Evolutionary conservation across 2,329 filamentous ascomycete species (phyloP).

Genomic region (Aspergillus piperis): DNA sequence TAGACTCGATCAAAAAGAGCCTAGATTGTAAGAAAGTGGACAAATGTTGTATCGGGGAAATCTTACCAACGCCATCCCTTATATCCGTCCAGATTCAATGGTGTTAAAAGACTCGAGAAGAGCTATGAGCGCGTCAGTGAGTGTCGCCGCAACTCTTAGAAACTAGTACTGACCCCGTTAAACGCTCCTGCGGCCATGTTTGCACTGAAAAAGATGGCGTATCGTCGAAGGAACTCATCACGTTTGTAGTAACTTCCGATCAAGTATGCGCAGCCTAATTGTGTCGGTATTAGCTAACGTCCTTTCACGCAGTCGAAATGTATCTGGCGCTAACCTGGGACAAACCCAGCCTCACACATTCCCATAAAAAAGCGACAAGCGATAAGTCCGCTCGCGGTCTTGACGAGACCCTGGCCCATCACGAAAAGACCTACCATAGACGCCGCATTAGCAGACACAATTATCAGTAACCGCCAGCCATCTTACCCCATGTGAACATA

Average conservation of each 20-base stretch:
- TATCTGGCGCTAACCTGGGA: slow-evolving; percentile 10
- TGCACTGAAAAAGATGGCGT: slow-evolving; percentile 20
- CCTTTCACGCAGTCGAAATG: too few species aligned
- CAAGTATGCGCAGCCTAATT: slow-evolving; percentile 17
- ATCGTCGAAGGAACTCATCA: slow-evolving; percentile 18
- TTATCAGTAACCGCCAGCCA: too few species aligned
- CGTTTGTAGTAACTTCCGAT: slow-evolving; percentile 21
- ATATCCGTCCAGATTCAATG: slow-evolving; percentile 18
- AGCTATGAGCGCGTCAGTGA: slow-evolving; percentile 3
- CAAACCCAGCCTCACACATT: slow-evolving; percentile 19
- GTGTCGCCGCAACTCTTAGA: not conserved
- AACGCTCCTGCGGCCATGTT: slow-evolving; percentile 20
- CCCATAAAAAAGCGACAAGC: slow-evolving; percentile 20
- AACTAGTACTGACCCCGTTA: slow-evolving; percentile 9
- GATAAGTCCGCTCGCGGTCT: slow-evolving; percentile 16
- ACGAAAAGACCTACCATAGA: slow-evolving; percentile 13
- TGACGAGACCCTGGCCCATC: slow-evolving; percentile 18
- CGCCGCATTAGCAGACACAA: not conserved
- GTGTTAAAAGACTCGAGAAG: slow-evolving; percentile 14
- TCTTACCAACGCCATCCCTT: slow-evolving; percentile 18
- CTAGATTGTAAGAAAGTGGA: not conserved
- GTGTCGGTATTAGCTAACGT: not conserved
- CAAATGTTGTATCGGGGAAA: too few species aligned
- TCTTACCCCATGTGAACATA: slow-evolving; percentile 20
- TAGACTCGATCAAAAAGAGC: slow-evolving; percentile 20